These are phyloP conservation scores for Lecanicillium sp. DNA, from an alignment of 2,329 filamentous ascomycete species.

Conservation along the genomic window DNA sequence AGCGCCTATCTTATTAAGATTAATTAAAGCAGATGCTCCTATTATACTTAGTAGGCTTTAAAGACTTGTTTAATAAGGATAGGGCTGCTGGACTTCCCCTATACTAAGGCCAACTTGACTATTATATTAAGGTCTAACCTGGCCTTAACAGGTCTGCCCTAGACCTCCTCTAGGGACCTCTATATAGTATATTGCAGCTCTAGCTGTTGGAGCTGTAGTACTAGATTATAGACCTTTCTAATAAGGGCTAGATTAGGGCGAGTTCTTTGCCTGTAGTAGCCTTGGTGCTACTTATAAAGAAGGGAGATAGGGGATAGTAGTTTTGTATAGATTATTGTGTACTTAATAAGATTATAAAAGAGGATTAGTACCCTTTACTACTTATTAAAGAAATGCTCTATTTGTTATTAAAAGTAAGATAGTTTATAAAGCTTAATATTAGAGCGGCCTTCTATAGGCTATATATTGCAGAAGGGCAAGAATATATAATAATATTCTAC, in stretches of 20 bases:
- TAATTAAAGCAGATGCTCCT: background rate
- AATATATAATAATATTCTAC: conserved; percentile 23
- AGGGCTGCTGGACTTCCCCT: too few relatives aligned
- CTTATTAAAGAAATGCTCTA: background rate
- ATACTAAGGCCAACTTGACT: too few relatives aligned
- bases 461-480: conserved; percentile 15
- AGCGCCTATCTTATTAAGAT: too few relatives aligned
- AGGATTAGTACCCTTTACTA: background rate
- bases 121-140: too few relatives aligned
- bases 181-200: too few relatives aligned
- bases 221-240: too few relatives aligned
- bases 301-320: background rate
- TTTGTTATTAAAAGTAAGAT: background rate
- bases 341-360: background rate
- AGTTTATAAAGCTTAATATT: conserved; percentile 1
- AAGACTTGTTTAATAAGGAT: too few relatives aligned
- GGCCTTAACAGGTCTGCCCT: too few relatives aligned
- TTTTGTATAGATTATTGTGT: background rate
- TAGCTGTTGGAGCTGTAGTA: too few relatives aligned
- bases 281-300: background rate
- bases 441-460: conserved; percentile 11
- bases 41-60: background rate
- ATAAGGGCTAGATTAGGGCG: background rate
- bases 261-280: background rate
- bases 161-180: too few relatives aligned